Base-by-base conservation (phyloP, 371 early-diverging fungal species). In the Mortierella sp. region DNA sequence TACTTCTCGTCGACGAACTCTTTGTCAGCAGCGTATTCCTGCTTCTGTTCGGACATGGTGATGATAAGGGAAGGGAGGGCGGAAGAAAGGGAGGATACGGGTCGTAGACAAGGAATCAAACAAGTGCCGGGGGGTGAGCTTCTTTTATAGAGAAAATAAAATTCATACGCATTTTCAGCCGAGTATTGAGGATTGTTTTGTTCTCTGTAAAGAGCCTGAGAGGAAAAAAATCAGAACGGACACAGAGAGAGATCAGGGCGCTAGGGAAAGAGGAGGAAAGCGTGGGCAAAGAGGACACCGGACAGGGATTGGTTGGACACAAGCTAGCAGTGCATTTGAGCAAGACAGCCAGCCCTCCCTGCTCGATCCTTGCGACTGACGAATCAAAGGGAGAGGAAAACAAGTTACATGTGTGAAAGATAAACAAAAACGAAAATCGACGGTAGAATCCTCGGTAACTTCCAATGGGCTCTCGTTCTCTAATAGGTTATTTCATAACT, bases 21-120 rank as follows among this genome's bases (percentile, higher is more conserved):
- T 64, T 80, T 72, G 4, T 80, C 71, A 70, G 68, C 37, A 61
- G 43, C 4, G 52, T 76, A 72, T 37, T 71, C 76, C 22, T 70
- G 66, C 65, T 80, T 76, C 37, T 79, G 71, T n/a, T 79, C 72
- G 34, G 70, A 34, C 66, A 76, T 55, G 26, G 55, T 45, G 52
- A 39, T 19, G 31, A 34, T 16, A 41, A 66, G 45, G 50, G 63
- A 68, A n/a, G 31, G 5, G 40, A 50, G 29, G 68, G 43, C 47
- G 44, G 26, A 19, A 37, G 41, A 10, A 39, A 41, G 55, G 40
- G 64, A 24, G 16, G 68, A 39, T 68, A 53, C 68, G 44, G n/a
- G 73, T 67, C 73, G 53, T 67, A 73, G 73, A 73, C 73, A 66
- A 73, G 58, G 55, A 22, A 37, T 44, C 2, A 14, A 73, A 37